Evolutionary conservation across 129 eudicot genomes (phyloP).

Genomic region (Gnaphalium uliginosum): DNA sequence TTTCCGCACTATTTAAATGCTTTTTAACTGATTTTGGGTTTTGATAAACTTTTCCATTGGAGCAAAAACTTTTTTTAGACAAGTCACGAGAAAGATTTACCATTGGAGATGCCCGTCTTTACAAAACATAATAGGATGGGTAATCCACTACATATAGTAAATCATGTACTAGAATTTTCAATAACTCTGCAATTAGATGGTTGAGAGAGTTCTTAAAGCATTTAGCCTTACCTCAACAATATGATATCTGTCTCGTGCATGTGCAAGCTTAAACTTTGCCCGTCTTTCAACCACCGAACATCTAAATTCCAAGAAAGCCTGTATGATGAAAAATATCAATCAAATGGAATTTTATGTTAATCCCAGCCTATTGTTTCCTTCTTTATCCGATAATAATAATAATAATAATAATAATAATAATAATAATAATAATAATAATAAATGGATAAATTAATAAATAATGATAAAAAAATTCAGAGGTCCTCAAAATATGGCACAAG

Average conservation of each 20-base stretch:
- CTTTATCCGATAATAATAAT: neutral
- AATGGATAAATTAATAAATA: too few species aligned
- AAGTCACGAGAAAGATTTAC: neutral
- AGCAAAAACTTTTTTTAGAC: neutral
- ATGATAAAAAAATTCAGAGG: neutral
- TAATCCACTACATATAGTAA: neutral
- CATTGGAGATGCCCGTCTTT: neutral
- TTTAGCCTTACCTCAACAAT: slow-evolving; percentile 73
- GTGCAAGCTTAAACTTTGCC: slow-evolving; percentile 71
- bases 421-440: too few species aligned
- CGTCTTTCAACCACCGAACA: slow-evolving; percentile 90
- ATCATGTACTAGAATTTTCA: neutral
- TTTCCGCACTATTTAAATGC: neutral
- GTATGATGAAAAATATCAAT: slow-evolving; percentile 25
- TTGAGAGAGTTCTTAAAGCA: neutral
- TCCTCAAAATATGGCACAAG: neutral
- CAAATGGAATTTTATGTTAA: neutral
- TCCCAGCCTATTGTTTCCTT: neutral
- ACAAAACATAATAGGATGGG: neutral
- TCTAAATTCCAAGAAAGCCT: slow-evolving; percentile 96
- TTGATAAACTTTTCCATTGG: neutral
- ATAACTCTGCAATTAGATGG: neutral
- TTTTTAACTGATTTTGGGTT: neutral
- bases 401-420: too few species aligned
- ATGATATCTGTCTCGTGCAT: slow-evolving; percentile 79